A percentile compares a stretch with the other conserved stretches of the same genome.
These are phyloP conservation scores for Emmonsiellopsis sp. DNA, from an alignment of 2,329 filamentous ascomycete genomes.

Conservation along the genomic window DNA sequence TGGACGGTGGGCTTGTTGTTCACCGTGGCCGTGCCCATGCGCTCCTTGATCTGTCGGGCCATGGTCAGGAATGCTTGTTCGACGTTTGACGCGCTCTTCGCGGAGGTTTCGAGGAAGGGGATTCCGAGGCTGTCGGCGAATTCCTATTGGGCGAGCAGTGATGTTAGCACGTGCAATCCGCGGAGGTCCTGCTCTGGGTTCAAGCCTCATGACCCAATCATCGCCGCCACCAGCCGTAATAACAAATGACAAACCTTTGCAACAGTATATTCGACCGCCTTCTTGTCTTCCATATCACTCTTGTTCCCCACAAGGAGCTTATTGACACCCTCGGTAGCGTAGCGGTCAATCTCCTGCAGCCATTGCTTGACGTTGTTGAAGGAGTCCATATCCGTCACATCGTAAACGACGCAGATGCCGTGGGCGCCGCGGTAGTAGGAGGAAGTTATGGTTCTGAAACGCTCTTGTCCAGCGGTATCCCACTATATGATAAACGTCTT, in stretches of 20 bases:
- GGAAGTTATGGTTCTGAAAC: constrained; percentile 98
- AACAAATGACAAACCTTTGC: constrained; percentile 67
- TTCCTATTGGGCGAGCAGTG: constrained; percentile 51
- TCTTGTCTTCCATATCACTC: constrained; percentile 99
- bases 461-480: constrained; percentile 98
- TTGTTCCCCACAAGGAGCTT: constrained; percentile 99
- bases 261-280: constrained; percentile 98
- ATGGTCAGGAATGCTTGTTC: constrained; percentile 99
- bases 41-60: constrained; percentile 99
- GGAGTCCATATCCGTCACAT: constrained; percentile 99
- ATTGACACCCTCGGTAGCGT: constrained; percentile 98
- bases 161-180: neutral
- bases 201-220: neutral
- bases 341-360: constrained; percentile 98
- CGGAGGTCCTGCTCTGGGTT: neutral
- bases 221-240: too few relatives aligned
- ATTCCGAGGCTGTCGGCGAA: constrained; percentile 98
- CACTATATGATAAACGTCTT: constrained; percentile 50
- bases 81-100: constrained; percentile 99
- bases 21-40: constrained; percentile 93
- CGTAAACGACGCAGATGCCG: constrained; percentile 99
- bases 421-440: constrained; percentile 99
- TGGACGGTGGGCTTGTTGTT: constrained; percentile 99
- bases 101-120: constrained; percentile 98
- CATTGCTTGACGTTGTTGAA: constrained; percentile 99